phyloP scores from a whole-genome alignment of 73 alveolate genomes.

The Tetrahymena elliotti region DNA sequence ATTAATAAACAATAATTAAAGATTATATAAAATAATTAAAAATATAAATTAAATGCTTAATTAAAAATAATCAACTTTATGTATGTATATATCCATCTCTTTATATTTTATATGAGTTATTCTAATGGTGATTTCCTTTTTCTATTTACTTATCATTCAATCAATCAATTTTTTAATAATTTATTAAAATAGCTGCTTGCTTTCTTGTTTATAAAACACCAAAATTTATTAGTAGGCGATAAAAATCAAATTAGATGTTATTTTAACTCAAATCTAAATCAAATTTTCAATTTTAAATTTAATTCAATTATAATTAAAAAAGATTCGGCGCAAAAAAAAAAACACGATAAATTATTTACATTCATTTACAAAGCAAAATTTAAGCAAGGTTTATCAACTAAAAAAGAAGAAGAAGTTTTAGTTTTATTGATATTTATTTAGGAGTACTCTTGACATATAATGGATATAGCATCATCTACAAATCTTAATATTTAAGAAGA shows the following conservation, averaged over 20 bases:
- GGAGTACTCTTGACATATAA: not conserved
- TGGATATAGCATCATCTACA: not conserved
- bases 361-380: not conserved
- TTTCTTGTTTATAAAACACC: not conserved
- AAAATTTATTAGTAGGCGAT: not conserved
- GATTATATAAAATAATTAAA: not conserved
- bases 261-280: not conserved
- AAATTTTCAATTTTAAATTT: not conserved
- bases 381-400: not conserved
- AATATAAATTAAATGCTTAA: not conserved
- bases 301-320: not conserved
- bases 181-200: not conserved
- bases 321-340: not conserved
- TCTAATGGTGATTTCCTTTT: too few species aligned
- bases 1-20: not conserved
- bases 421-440: too few species aligned
- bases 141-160: too few species aligned
- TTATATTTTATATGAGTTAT: too few species aligned
- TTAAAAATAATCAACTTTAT: too few species aligned
- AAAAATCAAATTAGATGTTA: not conserved
- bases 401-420: too few species aligned
- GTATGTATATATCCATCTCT: not conserved
- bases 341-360: not conserved
- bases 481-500: not conserved
- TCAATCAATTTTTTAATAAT: too few species aligned